Conservation (phyloP, 2,329 filamentous ascomycete genomes). For the Tolypocladium paradoxum region DNA sequence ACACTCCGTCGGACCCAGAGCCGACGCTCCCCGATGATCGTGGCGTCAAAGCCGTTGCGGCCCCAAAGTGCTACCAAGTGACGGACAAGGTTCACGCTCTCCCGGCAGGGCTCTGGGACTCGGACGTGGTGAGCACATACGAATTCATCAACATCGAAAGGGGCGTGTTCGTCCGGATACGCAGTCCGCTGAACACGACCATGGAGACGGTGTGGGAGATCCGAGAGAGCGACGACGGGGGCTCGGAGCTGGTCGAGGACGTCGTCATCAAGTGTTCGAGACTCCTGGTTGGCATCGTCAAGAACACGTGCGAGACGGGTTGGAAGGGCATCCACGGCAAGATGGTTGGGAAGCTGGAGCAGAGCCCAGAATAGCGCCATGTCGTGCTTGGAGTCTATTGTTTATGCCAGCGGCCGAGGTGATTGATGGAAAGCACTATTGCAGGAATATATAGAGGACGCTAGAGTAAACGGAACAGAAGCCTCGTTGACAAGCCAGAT, state of each 20-base stretch:
- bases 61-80: constrained; percentile 33
- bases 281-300: constrained; percentile 37
- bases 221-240: constrained; percentile 18
- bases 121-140: constrained; percentile 40
- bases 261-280: constrained; percentile 39
- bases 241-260: constrained; percentile 36
- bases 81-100: constrained; percentile 40
- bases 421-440: too few relatives aligned
- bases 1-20: constrained; percentile 13
- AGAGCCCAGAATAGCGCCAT: not conserved
- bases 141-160: constrained; percentile 39
- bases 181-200: constrained; percentile 36
- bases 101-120: constrained; percentile 45
- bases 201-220: constrained; percentile 44
- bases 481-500: not conserved
- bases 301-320: constrained; percentile 37
- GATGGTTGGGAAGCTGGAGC: constrained; percentile 26
- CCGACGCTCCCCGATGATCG: constrained; percentile 19
- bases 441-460: not conserved
- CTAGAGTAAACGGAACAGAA: not conserved
- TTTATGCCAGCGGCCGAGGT: not conserved
- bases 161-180: constrained; percentile 41
- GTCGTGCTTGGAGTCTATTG: not conserved
- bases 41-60: constrained; percentile 11
- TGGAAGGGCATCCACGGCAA: constrained; percentile 40